Evolutionary conservation across 805 yeast species (phyloP).

Genomic region (Yamadazyma philogaea): DNA sequence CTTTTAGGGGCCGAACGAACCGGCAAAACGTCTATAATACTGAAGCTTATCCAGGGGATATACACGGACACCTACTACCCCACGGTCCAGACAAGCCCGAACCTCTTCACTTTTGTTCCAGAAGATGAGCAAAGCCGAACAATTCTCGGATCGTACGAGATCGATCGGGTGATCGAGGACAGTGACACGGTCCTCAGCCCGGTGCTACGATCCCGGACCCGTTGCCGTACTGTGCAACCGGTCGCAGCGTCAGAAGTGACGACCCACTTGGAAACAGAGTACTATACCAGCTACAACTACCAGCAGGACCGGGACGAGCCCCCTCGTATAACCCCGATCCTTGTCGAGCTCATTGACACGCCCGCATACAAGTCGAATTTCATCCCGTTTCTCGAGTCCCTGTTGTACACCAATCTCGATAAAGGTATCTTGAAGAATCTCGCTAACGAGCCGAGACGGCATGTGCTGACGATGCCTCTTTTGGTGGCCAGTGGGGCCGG

Average conservation of each 20-base stretch:
- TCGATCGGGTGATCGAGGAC: background rate
- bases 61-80: slow-evolving; percentile 74
- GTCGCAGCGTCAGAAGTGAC: slow-evolving; percentile 21
- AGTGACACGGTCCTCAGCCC: slow-evolving; percentile 26
- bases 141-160: slow-evolving; percentile 2
- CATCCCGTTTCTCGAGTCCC: slow-evolving; percentile 74
- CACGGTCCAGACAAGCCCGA: slow-evolving; percentile 58
- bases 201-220: slow-evolving; percentile 15
- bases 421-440: slow-evolving; percentile 57
- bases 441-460: slow-evolving; percentile 59
- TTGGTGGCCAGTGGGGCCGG: slow-evolving; percentile 77
- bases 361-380: slow-evolving; percentile 66
- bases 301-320: background rate
- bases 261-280: slow-evolving; percentile 9
- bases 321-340: slow-evolving; percentile 49
- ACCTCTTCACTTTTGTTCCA: slow-evolving; percentile 55
- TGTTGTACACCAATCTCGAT: slow-evolving; percentile 60
- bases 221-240: slow-evolving; percentile 17
- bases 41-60: slow-evolving; percentile 45
- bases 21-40: slow-evolving; percentile 60
- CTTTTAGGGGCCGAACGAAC: slow-evolving; percentile 56
- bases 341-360: slow-evolving; percentile 70
- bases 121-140: slow-evolving; percentile 14
- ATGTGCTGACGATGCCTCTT: slow-evolving; percentile 63
- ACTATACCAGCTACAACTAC: slow-evolving; percentile 10